Conservation (phyloP, 202 grass and related monocot species). For the Setaria viridis region DNA sequence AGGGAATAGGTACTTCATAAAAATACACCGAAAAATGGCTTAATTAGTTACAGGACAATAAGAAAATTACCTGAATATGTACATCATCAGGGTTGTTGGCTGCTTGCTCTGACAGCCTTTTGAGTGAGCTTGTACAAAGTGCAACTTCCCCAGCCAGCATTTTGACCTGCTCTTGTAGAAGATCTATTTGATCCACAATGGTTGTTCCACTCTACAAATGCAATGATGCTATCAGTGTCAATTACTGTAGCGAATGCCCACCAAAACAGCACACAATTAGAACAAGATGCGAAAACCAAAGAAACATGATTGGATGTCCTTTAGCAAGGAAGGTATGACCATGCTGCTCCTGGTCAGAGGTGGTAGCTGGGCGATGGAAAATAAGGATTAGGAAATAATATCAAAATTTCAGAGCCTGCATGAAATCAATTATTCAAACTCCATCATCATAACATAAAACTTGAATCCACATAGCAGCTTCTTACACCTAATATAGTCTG, state of each 20-base stretch:
- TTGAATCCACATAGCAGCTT: not conserved
- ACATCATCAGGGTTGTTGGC: constrained; percentile 65
- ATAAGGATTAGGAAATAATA: not conserved
- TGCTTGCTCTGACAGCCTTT: constrained; percentile 88
- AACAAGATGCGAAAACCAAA: constrained; percentile 23
- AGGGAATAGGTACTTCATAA: constrained; percentile 27
- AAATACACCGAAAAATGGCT: constrained; percentile 11
- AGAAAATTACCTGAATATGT: constrained; percentile 69
- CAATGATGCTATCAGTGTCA: constrained; percentile 27
- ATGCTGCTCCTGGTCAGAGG: constrained; percentile 2
- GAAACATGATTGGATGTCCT: constrained; percentile 3
- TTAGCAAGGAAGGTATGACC: constrained; percentile 10
- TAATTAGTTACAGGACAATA: constrained; percentile 13
- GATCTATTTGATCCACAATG: constrained; percentile 98
- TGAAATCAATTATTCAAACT: constrained; percentile 13
- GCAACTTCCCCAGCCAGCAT: constrained; percentile 94
- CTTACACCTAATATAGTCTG: constrained; percentile 16
- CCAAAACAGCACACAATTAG: constrained; percentile 8
- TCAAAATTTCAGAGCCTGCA: constrained; percentile 10
- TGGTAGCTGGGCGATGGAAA: constrained; percentile 19
- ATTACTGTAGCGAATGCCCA: constrained; percentile 27
- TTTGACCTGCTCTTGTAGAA: constrained; percentile 96
- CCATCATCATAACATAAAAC: constrained; percentile 1
- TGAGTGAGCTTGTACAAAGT: constrained; percentile 94
- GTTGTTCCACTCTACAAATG: constrained; percentile 79